Evolutionary conservation across 2,329 filamentous ascomycete species (phyloP).

Genomic region (Aspergillus fischeri): DNA sequence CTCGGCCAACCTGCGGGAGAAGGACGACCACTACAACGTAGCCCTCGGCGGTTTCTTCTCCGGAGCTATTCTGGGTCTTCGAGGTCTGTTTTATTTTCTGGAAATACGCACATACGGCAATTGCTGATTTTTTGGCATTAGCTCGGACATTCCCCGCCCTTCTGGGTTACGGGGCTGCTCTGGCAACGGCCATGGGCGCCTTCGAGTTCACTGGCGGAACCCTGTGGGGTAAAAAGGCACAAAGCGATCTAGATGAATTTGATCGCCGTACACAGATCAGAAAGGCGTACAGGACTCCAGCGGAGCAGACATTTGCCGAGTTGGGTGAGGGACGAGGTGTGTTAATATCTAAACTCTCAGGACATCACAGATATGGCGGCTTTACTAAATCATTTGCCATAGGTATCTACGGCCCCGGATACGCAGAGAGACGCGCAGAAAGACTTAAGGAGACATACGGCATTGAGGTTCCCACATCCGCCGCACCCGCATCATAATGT

Average conservation of each 20-base stretch:
- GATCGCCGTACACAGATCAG: constrained; percentile 71
- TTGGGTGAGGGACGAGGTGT: constrained; percentile 84
- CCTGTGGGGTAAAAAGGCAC: constrained; percentile 52
- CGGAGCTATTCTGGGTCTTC: constrained; percentile 68
- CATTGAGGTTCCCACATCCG: constrained; percentile 70
- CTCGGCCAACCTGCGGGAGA: constrained; percentile 78
- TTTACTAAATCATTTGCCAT: constrained; percentile 12
- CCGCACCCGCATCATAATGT: constrained; percentile 38
- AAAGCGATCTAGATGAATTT: constrained; percentile 65
- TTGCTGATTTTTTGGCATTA: constrained; percentile 23
- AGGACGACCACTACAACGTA: constrained; percentile 73
- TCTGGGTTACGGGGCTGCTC: constrained; percentile 61
- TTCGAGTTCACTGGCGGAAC: constrained; percentile 66
- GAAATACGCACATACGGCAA: constrained; percentile 9
- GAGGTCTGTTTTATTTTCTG: constrained; percentile 52
- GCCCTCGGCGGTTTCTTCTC: constrained; percentile 72
- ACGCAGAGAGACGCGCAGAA: constrained; percentile 76
- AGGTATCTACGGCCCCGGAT: constrained; percentile 79
- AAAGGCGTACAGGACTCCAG: constrained; percentile 68
- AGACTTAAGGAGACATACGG: constrained; percentile 84
- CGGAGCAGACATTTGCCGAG: constrained; percentile 74
- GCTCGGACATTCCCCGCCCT: constrained; percentile 65
- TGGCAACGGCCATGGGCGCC: constrained; percentile 56
- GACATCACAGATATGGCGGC: background rate
- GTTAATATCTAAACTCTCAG: constrained; percentile 19